These are phyloP conservation scores for Xylariaceae sp. DNA, from an alignment of 2,329 filamentous ascomycete species.

Conservation along the genomic window DNA sequence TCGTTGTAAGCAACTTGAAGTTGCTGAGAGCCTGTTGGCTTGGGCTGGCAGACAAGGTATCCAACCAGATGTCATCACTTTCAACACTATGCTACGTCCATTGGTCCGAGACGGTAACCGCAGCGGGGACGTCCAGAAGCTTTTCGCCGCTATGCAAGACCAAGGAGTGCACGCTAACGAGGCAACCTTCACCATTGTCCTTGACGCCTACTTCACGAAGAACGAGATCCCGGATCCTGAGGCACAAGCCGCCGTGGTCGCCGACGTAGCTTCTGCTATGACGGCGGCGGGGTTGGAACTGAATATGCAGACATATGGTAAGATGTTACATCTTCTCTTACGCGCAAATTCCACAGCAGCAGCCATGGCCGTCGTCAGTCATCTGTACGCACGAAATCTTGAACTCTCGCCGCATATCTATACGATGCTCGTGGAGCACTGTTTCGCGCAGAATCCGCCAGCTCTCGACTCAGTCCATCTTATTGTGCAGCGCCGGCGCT, in stretches of 20 bases:
- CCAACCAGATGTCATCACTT: conserved; percentile 63
- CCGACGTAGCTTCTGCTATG: conserved; percentile 63
- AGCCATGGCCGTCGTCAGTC: conserved; percentile 64
- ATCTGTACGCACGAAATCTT: conserved; percentile 63
- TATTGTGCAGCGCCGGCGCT: conserved; percentile 59
- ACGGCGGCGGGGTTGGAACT: conserved; percentile 60
- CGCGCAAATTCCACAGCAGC: conserved; percentile 52
- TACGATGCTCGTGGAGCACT: conserved; percentile 74
- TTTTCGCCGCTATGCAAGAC: conserved; percentile 65
- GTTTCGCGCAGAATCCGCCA: conserved; percentile 64
- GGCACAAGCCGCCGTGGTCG: conserved; percentile 59
- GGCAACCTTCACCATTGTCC: conserved; percentile 75
- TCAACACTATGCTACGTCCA: conserved; percentile 71
- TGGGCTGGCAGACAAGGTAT: conserved; percentile 65
- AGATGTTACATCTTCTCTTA: conserved; percentile 71
- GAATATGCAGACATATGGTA: conserved; percentile 69
- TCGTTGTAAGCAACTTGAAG: conserved; percentile 50
- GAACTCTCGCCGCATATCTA: conserved; percentile 69
- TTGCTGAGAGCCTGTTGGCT: conserved; percentile 59
- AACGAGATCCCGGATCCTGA: conserved; percentile 45
- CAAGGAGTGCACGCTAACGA: conserved; percentile 63
- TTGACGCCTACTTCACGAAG: conserved; percentile 61
- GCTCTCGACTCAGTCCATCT: conserved; percentile 64
- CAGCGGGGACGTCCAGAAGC: conserved; percentile 52
- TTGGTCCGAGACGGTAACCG: conserved; percentile 56